A percentile compares a stretch with the other conserved stretches of the same genome.
Conservation (phyloP, 2,329 filamentous ascomycete species). For the Penicillium sp. region DNA sequence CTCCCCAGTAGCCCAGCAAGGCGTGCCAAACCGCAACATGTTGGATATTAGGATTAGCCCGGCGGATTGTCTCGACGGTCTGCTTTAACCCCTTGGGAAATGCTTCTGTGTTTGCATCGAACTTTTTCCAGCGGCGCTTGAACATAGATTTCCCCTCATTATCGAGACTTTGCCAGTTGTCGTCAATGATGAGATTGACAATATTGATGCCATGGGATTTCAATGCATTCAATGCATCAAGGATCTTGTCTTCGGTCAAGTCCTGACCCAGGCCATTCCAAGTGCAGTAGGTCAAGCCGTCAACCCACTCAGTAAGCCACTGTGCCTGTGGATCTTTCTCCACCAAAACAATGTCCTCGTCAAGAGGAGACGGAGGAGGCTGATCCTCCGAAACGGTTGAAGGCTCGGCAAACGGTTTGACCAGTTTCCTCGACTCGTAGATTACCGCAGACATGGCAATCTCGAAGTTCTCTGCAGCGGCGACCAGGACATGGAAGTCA, state of each 20-base stretch:
- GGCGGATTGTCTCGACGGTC: constrained; percentile 67
- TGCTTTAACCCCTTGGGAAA: constrained; percentile 80
- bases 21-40: constrained; percentile 96
- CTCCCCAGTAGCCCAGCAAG: constrained; percentile 84
- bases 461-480: constrained; percentile 71
- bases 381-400: constrained; percentile 14
- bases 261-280: constrained; percentile 91
- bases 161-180: constrained; percentile 87
- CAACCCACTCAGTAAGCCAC: constrained; percentile 87
- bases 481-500: constrained; percentile 64
- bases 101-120: constrained; percentile 75
- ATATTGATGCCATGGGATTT: constrained; percentile 71
- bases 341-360: constrained; percentile 43
- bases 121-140: constrained; percentile 66
- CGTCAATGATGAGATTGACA: constrained; percentile 87
- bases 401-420: constrained; percentile 36
- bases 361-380: constrained; percentile 31
- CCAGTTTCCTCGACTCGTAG: constrained; percentile 76
- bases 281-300: constrained; percentile 90
- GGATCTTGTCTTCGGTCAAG: constrained; percentile 76
- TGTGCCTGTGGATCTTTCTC: constrained; percentile 43
- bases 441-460: constrained; percentile 75
- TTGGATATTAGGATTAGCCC: constrained; percentile 67
- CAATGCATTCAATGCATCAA: constrained; percentile 70
- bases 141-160: constrained; percentile 54